Conservation (phyloP, 116 monocot genomes). For the Cymodocea nodosa region DNA sequence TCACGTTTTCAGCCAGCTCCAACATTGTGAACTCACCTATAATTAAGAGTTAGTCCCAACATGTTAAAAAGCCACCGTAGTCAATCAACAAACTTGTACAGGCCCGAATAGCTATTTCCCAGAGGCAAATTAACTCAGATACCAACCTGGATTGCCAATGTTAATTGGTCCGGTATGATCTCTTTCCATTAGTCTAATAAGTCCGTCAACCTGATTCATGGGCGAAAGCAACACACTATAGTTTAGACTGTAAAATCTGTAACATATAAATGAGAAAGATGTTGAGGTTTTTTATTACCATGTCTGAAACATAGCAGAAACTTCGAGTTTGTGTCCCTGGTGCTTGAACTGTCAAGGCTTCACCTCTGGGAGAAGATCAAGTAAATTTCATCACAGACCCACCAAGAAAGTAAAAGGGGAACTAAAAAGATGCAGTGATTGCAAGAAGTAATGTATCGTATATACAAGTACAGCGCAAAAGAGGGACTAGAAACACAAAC, state of each 20-base stretch:
- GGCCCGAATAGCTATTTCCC: background rate
- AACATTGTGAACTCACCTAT: constrained; percentile 94
- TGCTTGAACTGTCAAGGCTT: constrained; percentile 68
- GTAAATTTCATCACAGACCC: background rate
- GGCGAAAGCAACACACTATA: background rate
- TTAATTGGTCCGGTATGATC: constrained; percentile 82
- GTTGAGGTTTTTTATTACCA: constrained; percentile 23
- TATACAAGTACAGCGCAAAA: background rate
- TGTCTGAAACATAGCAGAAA: constrained; percentile 92
- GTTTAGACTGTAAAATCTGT: background rate
- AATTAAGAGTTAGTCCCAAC: background rate
- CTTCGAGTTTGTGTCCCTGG: constrained; percentile 93
- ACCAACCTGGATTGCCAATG: constrained; percentile 82
- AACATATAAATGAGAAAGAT: background rate
- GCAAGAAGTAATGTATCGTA: background rate
- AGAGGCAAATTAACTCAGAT: background rate
- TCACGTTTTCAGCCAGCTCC: constrained; percentile 86
- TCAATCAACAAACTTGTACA: no score
- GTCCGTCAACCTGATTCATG: constrained; percentile 60
- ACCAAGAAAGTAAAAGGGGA: background rate
- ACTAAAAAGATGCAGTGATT: background rate
- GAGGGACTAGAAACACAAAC: background rate
- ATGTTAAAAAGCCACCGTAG: no score
- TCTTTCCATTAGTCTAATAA: constrained; percentile 78
- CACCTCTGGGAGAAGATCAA: constrained; percentile 31